Evolutionary conservation across 169 alveolate genomes (phyloP).

Genomic region (Besnoitia besnoiti): DNA sequence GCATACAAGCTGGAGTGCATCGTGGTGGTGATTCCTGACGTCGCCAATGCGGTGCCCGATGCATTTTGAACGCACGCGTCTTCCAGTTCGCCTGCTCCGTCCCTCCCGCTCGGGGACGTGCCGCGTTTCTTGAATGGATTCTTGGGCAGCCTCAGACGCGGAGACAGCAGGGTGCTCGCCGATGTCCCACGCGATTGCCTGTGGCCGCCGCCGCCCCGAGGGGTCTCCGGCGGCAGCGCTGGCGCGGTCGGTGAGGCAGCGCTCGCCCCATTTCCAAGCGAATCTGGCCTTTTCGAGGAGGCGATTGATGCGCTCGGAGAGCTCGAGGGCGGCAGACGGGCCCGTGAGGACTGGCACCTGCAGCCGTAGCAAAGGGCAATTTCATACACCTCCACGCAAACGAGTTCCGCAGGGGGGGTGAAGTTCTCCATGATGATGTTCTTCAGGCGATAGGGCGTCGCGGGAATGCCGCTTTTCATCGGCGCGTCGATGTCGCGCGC

Average conservation of each 20-base stretch:
- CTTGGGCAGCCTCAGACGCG: background rate
- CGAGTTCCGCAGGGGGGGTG: conserved; percentile 58
- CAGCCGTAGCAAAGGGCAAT: background rate
- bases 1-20: conserved; percentile 17
- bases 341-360: background rate
- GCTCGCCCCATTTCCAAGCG: background rate
- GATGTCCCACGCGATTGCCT: background rate
- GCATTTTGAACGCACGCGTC: background rate
- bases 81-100: background rate
- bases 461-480: background rate
- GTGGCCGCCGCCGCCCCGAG: background rate
- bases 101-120: background rate
- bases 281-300: conserved; percentile 16
- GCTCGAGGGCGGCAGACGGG: background rate
- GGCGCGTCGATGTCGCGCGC: background rate
- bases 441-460: conserved; percentile 41
- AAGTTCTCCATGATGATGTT: conserved; percentile 51
- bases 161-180: background rate
- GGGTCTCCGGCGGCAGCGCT: background rate
- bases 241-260: background rate
- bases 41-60: background rate
- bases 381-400: conserved; percentile 56
- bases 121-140: background rate
- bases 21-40: background rate
- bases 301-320: conserved; percentile 32